Evolutionary conservation across 2,329 filamentous ascomycete genomes (phyloP), one percentile per base, ranked within the genome.

Genomic region (Diaporthe longicolla): DNA sequence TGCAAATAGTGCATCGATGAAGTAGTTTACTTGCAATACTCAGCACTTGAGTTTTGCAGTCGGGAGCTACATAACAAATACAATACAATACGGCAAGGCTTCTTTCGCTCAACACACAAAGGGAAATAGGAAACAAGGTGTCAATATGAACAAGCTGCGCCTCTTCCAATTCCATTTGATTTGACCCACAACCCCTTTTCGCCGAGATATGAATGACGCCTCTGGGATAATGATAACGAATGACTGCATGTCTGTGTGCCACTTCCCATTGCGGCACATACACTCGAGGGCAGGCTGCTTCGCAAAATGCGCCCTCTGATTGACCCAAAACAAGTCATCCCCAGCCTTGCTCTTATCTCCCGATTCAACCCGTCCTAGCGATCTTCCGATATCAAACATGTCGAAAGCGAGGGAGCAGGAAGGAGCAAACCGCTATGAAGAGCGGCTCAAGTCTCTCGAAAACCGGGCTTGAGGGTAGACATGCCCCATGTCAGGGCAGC

Each of bases 21-120:
- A 37, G 17, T 68, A 6, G n/a, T 52, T 68, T 45, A 63, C 59
- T 54, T 50, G 59, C 70, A 71, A 71, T 52, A 71, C 70, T 71
- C 70, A 71, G 70, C 70, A 71, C 70, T 71, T 71, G 70, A 71
- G 70, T 71, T 21, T 55, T 55, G 37, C 54, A 52, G 66, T 35
- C 24, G 15, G 54, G 40, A 48, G 57, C 57, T 63, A 32, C 35
- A 45, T 45, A 63, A 71, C 37, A 43, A 5, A 61, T 63, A 71
- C 43, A 71, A n/a, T 55, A 61, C 57, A 63, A 24, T 32, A 54
- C n/a, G 5, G 57, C 57, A 71, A 52, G 63, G 63, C 63, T 68
- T 40, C 63, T 68, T 54, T 68, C 48, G 45, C 63, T 54, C 45
- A 32, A 32, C 24, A 45, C 45, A 52, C 59, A 63, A 52, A 63